phyloP scores from a whole-genome alignment of 2,329 filamentous ascomycete genomes.

The Setomelanomma holmii region DNA sequence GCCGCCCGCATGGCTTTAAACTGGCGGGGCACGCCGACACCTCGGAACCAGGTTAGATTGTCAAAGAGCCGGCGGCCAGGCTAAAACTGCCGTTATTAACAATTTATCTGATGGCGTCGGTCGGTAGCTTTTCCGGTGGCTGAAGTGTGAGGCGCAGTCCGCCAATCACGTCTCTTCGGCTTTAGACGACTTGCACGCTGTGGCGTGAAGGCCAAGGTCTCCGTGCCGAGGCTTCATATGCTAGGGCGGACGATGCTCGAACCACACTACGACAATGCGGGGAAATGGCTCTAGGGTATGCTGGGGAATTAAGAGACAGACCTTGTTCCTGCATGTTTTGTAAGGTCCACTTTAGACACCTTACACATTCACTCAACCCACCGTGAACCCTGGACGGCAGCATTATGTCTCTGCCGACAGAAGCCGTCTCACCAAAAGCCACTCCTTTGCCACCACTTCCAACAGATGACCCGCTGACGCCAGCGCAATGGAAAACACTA shows the following conservation, averaged over 20 bases:
- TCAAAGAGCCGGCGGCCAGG: constrained; percentile 1
- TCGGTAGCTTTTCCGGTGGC: not conserved
- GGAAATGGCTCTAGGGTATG: not conserved
- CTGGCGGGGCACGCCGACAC: constrained; percentile 5
- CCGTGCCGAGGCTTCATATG: constrained; percentile 10
- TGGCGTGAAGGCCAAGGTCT: not conserved
- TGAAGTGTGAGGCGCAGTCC: not conserved
- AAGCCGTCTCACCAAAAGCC: constrained; percentile 43
- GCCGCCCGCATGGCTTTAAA: constrained; percentile 1
- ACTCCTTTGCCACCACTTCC: constrained; percentile 57
- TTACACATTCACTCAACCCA: not conserved
- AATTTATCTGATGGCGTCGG: not conserved
- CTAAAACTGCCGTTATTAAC: not conserved
- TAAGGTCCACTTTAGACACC: not conserved
- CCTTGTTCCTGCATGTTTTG: not conserved
- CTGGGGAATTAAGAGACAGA: not conserved
- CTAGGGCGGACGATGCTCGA: not conserved
- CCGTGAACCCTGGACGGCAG: not conserved
- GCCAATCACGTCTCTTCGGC: not conserved
- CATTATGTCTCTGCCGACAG: constrained; percentile 34
- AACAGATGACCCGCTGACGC: constrained; percentile 57
- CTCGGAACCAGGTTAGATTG: not conserved
- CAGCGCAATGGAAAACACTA: constrained; percentile 65
- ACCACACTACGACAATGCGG: not conserved
- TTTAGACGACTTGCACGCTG: not conserved